These are phyloP conservation scores for Jatropha curcas DNA, from an alignment of 345 rosid genomes.

Conservation along the genomic window DNA sequence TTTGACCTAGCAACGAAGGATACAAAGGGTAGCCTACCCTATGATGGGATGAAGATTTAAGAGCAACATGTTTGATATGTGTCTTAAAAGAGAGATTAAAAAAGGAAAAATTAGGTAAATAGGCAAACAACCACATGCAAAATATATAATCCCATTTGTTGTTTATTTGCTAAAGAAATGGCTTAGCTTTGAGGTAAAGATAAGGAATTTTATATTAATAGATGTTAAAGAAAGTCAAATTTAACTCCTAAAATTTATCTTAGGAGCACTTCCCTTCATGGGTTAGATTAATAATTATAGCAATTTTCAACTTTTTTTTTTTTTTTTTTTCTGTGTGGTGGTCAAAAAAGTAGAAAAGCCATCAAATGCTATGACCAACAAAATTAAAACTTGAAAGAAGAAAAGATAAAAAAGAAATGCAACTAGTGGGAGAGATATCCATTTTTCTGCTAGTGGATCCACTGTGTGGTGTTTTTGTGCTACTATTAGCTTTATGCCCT, in stretches of 20 bases:
- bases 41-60: not conserved
- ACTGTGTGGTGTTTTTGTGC: conserved; percentile 20
- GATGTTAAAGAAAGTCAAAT: conserved; percentile 25
- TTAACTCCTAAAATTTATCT: not conserved
- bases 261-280: not conserved
- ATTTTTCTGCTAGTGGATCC: conserved; percentile 29
- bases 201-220: conserved; percentile 14
- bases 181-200: conserved; percentile 41
- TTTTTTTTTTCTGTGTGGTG: not conserved
- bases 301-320: conserved; percentile 6
- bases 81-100: too few relatives aligned
- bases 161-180: conserved; percentile 4
- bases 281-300: not conserved
- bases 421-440: conserved; percentile 31
- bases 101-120: conserved; percentile 29
- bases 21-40: too few relatives aligned
- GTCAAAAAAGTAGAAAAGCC: conserved; percentile 33
- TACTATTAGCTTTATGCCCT: conserved; percentile 18
- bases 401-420: not conserved
- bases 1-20: too few relatives aligned
- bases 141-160: not conserved
- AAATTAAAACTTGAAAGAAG: not conserved
- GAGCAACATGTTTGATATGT: not conserved
- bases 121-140: conserved; percentile 25
- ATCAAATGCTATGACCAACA: conserved; percentile 29